phyloP scores from a whole-genome alignment of 2,329 filamentous ascomycete species.

The Cladorrhinum sp. region DNA sequence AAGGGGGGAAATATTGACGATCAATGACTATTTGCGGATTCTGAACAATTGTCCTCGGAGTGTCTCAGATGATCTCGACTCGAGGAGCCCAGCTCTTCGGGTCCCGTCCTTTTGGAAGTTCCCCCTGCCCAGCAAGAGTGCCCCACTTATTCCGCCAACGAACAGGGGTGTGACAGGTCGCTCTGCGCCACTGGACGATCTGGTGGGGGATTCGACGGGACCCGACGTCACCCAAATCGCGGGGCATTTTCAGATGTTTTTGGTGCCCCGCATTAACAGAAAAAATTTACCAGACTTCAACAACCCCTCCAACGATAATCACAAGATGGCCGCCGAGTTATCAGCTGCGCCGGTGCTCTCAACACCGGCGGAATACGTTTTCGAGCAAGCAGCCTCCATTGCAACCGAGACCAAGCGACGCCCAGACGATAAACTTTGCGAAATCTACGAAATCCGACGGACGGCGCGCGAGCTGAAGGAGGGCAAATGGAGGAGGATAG shows the following conservation, averaged over 20 bases:
- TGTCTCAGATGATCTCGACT: not conserved
- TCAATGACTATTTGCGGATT: not conserved
- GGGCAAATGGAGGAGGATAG: slow-evolving; percentile 71
- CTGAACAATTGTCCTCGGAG: not conserved
- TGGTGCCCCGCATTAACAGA: slow-evolving; percentile 16
- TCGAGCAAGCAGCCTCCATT: slow-evolving; percentile 44
- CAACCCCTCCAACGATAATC: not conserved
- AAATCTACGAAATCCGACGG: slow-evolving; percentile 80
- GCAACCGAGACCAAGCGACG: slow-evolving; percentile 33
- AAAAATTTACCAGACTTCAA: slow-evolving; percentile 1
- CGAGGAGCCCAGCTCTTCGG: not conserved
- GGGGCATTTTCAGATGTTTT: slow-evolving; percentile 13
- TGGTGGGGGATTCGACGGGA: not conserved
- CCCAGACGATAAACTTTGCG: slow-evolving; percentile 65
- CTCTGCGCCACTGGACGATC: not conserved
- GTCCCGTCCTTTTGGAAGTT: not conserved
- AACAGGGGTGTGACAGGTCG: not conserved
- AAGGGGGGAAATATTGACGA: not conserved
- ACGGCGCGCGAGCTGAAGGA: slow-evolving; percentile 73
- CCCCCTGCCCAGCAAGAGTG: not conserved
- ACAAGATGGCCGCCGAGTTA: slow-evolving; percentile 46
- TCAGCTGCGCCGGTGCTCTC: slow-evolving; percentile 59
- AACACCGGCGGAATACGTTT: slow-evolving; percentile 59
- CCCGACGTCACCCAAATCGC: slow-evolving; percentile 19
- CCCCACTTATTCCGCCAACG: not conserved